Conservation (phyloP, 495 filamentous ascomycete genomes). For the Thermothielavioides terrestris region DNA sequence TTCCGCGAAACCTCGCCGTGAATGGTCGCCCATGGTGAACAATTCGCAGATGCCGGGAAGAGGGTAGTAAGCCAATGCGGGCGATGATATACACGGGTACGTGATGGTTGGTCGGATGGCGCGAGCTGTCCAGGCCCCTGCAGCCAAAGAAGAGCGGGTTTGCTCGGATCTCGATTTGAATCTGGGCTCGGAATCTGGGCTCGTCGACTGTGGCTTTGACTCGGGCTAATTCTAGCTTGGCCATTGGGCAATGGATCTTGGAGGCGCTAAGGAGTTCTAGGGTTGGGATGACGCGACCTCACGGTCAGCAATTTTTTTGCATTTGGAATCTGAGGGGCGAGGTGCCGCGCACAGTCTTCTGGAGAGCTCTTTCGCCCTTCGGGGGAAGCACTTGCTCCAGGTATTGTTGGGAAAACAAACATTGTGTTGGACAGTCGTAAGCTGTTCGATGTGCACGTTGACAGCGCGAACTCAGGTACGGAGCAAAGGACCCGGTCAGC, state of each 20-base stretch:
- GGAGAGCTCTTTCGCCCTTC: too few species aligned
- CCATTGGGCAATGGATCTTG: neutral
- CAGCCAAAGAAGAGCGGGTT: neutral
- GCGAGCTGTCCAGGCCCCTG: neutral
- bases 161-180: neutral
- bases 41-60: neutral
- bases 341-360: too few species aligned
- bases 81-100: neutral
- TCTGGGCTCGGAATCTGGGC: too few species aligned
- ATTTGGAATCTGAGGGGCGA: too few species aligned
- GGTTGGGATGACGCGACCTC: neutral
- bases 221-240: neutral
- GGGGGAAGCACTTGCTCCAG: too few species aligned
- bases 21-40: neutral
- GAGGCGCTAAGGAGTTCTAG: too few species aligned
- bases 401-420: too few species aligned
- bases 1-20: neutral
- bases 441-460: neutral
- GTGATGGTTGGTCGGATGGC: neutral
- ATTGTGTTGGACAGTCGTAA: neutral
- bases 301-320: too few species aligned
- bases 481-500: neutral
- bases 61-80: neutral
- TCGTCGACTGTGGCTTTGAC: neutral
- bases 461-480: too few species aligned